Percentiles rank a stretch among this genome's conserved stretches.
These are phyloP conservation scores for Chaetomiaceae sp. DNA, from an alignment of 2,329 filamentous ascomycete genomes.

Conservation along the genomic window DNA sequence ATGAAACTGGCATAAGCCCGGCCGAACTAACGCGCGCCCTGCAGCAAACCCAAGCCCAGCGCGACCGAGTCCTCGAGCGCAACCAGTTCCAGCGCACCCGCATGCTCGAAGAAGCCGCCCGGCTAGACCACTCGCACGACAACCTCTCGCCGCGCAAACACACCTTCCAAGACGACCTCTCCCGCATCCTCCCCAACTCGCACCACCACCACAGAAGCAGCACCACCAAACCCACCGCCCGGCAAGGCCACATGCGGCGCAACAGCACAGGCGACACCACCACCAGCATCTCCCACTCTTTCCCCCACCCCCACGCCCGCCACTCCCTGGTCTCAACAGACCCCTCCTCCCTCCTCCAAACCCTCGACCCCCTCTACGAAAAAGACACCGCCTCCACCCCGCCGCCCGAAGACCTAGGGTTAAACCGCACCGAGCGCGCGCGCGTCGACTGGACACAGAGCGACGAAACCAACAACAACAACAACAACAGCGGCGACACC, in stretches of 20 bases:
- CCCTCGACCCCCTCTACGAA: not conserved
- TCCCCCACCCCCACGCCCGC: slow-evolving; percentile 16
- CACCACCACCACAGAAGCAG: no score
- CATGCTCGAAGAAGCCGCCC: slow-evolving; percentile 35
- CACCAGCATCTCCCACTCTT: not conserved
- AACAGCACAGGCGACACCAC: slow-evolving; percentile 35
- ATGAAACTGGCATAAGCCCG: slow-evolving; percentile 27
- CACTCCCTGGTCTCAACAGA: slow-evolving; percentile 17
- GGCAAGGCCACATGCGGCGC: slow-evolving; percentile 29
- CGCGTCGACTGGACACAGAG: slow-evolving; percentile 56
- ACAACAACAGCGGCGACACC: no score
- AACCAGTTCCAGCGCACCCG: slow-evolving; percentile 41
- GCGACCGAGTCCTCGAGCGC: slow-evolving; percentile 36
- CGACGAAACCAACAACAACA: slow-evolving; percentile 39
- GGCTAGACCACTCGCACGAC: slow-evolving; percentile 30
- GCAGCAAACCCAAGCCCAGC: slow-evolving; percentile 36
- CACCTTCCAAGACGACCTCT: slow-evolving; percentile 30
- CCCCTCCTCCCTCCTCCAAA: slow-evolving; percentile 19
- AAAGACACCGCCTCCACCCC: slow-evolving; percentile 10
- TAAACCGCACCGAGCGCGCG: slow-evolving; percentile 8
- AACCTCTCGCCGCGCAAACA: slow-evolving; percentile 25
- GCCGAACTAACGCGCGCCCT: slow-evolving; percentile 35
- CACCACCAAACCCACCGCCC: slow-evolving; percentile 6
- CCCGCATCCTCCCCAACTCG: slow-evolving; percentile 3
- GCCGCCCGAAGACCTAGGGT: slow-evolving; percentile 25